Percentiles rank a stretch among this genome's conserved stretches.
phyloP scores from a whole-genome alignment of 441 rosid genomes.

The Croton laevigatus region DNA sequence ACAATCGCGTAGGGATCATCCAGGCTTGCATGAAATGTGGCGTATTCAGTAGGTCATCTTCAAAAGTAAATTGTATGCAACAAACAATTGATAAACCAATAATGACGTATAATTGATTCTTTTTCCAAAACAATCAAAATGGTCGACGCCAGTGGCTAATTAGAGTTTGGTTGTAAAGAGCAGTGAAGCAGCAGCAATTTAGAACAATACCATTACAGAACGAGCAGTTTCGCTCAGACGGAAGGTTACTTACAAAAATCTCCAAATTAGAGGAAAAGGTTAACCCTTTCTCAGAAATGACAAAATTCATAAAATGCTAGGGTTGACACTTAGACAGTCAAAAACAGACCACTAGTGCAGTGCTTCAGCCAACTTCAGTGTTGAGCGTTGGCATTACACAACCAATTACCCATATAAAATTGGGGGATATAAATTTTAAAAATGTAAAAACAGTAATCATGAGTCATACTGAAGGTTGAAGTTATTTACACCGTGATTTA shows the following conservation, averaged over 20 bases:
- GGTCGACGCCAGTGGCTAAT: too few relatives aligned
- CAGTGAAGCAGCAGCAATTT: background rate
- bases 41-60: too few relatives aligned
- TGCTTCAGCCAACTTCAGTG: conserved; percentile 7
- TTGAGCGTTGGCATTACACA: conserved; percentile 15
- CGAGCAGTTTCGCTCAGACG: background rate
- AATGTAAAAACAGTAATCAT: background rate
- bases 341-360: conserved; percentile 8
- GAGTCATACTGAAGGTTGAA: background rate
- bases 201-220: background rate
- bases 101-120: too few relatives aligned
- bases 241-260: background rate
- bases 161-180: background rate
- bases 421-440: conserved; percentile 18
- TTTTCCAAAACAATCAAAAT: too few relatives aligned
- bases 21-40: too few relatives aligned
- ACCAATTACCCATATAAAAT: conserved; percentile 32
- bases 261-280: background rate
- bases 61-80: too few relatives aligned
- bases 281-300: conserved; percentile 9
- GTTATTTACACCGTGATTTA: conserved; percentile 33
- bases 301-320: background rate
- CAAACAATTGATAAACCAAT: too few relatives aligned
- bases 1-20: too few relatives aligned
- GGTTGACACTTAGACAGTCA: conserved; percentile 18